Evolutionary conservation across 208 protist genomes (phyloP).

Genomic region (Vickermania ingenoplastis): DNA sequence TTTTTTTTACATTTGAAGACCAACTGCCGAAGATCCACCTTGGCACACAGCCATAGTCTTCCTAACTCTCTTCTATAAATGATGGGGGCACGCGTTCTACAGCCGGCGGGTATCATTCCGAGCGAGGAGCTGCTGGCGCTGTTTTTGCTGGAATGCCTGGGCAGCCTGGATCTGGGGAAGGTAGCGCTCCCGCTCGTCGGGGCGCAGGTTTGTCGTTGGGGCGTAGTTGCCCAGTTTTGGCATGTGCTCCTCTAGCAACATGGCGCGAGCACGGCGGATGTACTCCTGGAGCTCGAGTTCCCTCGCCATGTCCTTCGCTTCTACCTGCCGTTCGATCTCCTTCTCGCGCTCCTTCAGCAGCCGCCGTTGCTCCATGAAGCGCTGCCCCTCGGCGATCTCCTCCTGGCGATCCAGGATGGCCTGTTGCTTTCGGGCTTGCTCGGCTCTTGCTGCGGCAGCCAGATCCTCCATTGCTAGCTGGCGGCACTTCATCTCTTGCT

Average conservation of each 20-base stretch:
- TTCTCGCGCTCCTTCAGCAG: slow-evolving; percentile 69
- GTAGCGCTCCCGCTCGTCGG: slow-evolving; percentile 44
- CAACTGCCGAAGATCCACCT: too few species aligned
- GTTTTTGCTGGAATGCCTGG: not conserved
- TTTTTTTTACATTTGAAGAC: too few species aligned
- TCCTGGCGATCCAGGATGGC: slow-evolving; percentile 66
- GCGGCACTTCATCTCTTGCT: slow-evolving; percentile 74
- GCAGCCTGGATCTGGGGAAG: slow-evolving; percentile 1
- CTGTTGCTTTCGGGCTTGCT: slow-evolving; percentile 27
- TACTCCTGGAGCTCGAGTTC: slow-evolving; percentile 75
- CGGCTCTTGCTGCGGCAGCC: slow-evolving; percentile 6
- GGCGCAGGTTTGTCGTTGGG: slow-evolving; percentile 41
- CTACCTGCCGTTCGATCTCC: slow-evolving; percentile 39
- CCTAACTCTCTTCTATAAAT: too few species aligned
- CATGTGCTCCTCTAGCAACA: slow-evolving; percentile 68
- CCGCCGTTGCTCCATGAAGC: slow-evolving; percentile 62
- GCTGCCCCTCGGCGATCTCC: slow-evolving; percentile 67
- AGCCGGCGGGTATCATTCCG: too few species aligned
- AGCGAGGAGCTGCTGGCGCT: not conserved
- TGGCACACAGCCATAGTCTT: too few species aligned
- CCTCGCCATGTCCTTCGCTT: slow-evolving; percentile 31
- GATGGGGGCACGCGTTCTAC: too few species aligned
- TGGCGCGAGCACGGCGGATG: slow-evolving; percentile 66
- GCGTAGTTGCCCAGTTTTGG: slow-evolving; percentile 57
- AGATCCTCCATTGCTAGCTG: slow-evolving; percentile 78